Base-by-base conservation (phyloP, 2,329 filamentous ascomycete species). In the Trematosphaeria pertusa region DNA sequence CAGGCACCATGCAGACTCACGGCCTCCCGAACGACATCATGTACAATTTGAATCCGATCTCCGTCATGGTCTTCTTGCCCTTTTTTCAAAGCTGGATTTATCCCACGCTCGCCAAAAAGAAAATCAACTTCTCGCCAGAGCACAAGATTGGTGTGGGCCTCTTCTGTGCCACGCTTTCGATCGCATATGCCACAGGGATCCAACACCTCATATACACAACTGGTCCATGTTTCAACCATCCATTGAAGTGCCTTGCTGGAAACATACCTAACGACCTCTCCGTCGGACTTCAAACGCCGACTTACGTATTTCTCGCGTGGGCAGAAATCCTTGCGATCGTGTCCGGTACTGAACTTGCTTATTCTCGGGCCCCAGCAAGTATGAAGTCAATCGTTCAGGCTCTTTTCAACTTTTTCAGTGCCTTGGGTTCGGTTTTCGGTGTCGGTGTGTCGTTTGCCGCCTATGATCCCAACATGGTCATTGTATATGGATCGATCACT, bases 21-120 rank as follows among this genome's bases (percentile, higher is more conserved):
- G 87, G 87, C 18, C 80, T 88, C 2, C 88, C 87, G 60, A 91
- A 91, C 75, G 87, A 91, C 63, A 75, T 91, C 45, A 82, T 91
- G 62, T 81, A 85, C 68, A 89, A 89, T 72, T 76, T 91, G 28
- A 85, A 90, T 69, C 86, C 88, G 3, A 82, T 91, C 56, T 82
- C 86, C 15, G 81, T 91, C 51, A 81, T 91, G 59, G 81, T 91
- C 63, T 82, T 90, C 72, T 86, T 90, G 40, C 87, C 87, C 2
- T 19, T 48, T 50, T 80, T 84, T 7, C 48, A 55, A 44, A 26
- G 37, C 35, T 31, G 14, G 18, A 28, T 56, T 12, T 54, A 53
- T 30, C 33, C 42, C 4, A 24, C 48, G n/a, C 46, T 58, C 12
- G 39, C 38, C 20, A 30, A 43, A n/a, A 31, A 34, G 18, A 45